Evolutionary conservation across 2,329 filamentous ascomycete species (phyloP), one percentile per base, ranked within the genome.

Genomic region (Penicillium sp.): DNA sequence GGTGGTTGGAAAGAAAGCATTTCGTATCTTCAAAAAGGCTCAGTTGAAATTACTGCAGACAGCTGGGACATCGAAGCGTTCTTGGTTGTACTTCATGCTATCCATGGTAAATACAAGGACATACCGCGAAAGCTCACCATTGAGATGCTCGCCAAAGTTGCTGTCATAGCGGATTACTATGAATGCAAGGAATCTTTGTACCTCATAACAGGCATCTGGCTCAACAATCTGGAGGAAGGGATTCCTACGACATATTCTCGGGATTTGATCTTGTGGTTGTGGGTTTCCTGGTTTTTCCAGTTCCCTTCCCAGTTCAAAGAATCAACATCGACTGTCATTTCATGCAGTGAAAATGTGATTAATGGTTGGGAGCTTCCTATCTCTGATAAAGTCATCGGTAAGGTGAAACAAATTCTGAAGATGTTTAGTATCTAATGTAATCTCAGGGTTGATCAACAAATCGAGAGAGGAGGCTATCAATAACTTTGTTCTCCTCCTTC

Each of bases 351-450:
- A 2, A 38, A n/a, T 17, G 2, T 2, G 23, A 38, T 71, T 45
- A 10, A 38, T 38, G 43, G 5, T 40, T 47, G 59, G n/a, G 65
- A 59, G 29, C 58, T 69, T 31, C 67, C 68, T 13, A 62, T 70
- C 29, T 51, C 65, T 4, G 29, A 50, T 4, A 35, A 25, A 5
- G 19, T 66, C 6, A 61, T 68, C 6, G 31, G 66, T 67, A 59
- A 59, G 62, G 8, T 10, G 8, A 21, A 0, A 38, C 13, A 13
- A 46, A n/a, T 19, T 37, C 6, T 6, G 8, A 27, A 10, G 23
- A 23, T n/a, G 15, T 7, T 10, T 10, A 3, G 2, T n/a, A 43
- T 27, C 56, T 65, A 51, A 67, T 43, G 6, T 0, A 35, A 23
- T 37, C 29, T 1, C 42, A 69, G 67, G 2, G 21, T 41, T 45